Evolutionary conservation across 345 rosid species (phyloP), one percentile per base, ranked within the genome.

Genomic region (Aethionema arabicum): DNA sequence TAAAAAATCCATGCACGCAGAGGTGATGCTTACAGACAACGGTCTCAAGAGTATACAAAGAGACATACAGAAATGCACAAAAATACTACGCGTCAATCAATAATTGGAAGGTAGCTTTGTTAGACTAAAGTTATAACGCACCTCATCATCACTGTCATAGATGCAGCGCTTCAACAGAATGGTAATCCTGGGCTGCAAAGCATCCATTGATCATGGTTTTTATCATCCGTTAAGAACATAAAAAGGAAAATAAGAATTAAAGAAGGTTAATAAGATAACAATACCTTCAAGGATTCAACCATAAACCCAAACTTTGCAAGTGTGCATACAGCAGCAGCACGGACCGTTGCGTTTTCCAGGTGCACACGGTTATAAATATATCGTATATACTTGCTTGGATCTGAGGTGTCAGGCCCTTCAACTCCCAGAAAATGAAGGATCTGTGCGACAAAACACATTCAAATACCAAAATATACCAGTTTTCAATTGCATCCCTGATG

Each of bases 121-220:
- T 62, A 62, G 5, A 55, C 30, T 51, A 45, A 42, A 27, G 45
- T 16, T 15, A 48, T 32, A 56, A 60, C 84, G 70, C 68, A 87
- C 99, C 99, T 93, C 99, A 58, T 93, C 99, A 84, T 93, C 99
- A 72, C 89, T 75, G 69, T 93, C 99, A 72, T 79, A 87, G 59
- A 90, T 80, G 71, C 97, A 90, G 61, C 99, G 96, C 58, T 86
- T 85, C 82, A 93, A 74, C 63, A 93, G 82, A 66, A 93, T 84
- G 43, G 79, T 90, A 60, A 90, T 78, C 10, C 88, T 85, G 16
- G 97, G 95, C 99, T 93, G 95, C 78, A 49, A 35, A 33, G 54
- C 58, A 66, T 52, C 32, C 63, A 56, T 38, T 8, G 14, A 59
- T 44, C 11, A 32, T 35, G 30, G 6, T 60, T 11, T 27, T 37